Base-by-base conservation (phyloP, 1,284 basidiomycete genomes). In the Sanghuangporus weigelae region DNA sequence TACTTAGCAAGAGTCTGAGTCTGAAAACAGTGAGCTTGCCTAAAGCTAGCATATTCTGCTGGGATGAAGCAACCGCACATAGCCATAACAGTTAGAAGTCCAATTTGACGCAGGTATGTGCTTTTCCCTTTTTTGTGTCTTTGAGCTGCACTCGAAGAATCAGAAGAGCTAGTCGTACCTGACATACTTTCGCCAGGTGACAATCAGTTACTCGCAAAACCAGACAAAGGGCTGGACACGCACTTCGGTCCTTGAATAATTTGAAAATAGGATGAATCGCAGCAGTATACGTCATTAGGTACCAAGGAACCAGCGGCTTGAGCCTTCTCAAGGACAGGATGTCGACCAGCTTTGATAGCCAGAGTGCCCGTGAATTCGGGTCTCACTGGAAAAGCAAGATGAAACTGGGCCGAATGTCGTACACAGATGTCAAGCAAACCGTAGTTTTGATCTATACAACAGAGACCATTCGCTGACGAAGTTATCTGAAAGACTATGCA, bases 21-120 rank as follows among this genome's bases (percentile, higher is more conserved):
- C 16, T 11, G 21, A n/a, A 42, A 49, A 56, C 21, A 66, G n/a
- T 14, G 12, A 49, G 53, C 75, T 39, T 57, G 86, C 91, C 84
- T 80, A 71, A 96, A 91, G 69, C 87, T 92, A 7, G 92, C 94
- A 72, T 94, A 95, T 71, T 93, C 90, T 0, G 93, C 94, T 0
- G 96, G 93, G 1, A 98, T 90, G 72, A 93, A 96, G 74, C 89
- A 93, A 0, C 95, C 95, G 66, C 87, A 85, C 85, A 93, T 89
- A 0, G 93, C 93, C 84, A 96, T 90, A 19, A 96, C 79, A 0
- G 85, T 82, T 53, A 98, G 77, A 2, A 98, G 79, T 0, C 90
- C 96, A 36, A 95, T 84, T 72, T 97, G 95, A 19, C 88, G 84
- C 10, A 98, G 78, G 70, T 95, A 96, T 0, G 95, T 98, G 72